These are phyloP conservation scores for Aspergillus coremiiformis DNA, from an alignment of 495 filamentous ascomycete species.

Conservation along the genomic window DNA sequence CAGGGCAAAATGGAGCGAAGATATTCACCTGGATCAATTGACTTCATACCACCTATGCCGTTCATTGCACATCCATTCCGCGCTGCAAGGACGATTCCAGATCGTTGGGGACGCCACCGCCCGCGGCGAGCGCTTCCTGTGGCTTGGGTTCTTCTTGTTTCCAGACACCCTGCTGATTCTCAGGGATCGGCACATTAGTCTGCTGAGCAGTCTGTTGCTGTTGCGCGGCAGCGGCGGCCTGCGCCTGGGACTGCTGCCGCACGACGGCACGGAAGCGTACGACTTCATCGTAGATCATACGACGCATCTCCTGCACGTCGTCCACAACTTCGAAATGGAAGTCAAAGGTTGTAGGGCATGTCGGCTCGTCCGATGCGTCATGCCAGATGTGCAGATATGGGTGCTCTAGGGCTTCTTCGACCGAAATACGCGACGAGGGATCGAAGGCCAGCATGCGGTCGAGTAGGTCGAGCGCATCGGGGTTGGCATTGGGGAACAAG, in stretches of 20 bases:
- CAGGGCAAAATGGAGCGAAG: constrained; percentile 1
- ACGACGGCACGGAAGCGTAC: constrained; percentile 69
- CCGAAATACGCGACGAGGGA: constrained; percentile 80
- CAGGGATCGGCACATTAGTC: constrained; percentile 66
- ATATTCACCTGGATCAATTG: constrained; percentile 1
- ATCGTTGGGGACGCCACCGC: constrained; percentile 45
- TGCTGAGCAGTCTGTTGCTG: constrained; percentile 37
- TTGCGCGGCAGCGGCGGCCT: constrained; percentile 23
- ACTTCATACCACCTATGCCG: neutral
- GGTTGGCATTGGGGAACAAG: constrained; percentile 92
- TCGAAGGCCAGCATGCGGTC: constrained; percentile 98
- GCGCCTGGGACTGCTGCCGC: constrained; percentile 54
- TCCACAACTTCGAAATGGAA: constrained; percentile 97
- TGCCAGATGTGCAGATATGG: constrained; percentile 97
- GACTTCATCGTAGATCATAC: constrained; percentile 95
- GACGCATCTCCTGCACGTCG: constrained; percentile 85
- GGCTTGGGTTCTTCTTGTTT: constrained; percentile 79
- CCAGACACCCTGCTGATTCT: constrained; percentile 60
- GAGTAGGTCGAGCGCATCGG: constrained; percentile 88
- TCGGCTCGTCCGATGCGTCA: constrained; percentile 90
- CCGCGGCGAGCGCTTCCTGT: constrained; percentile 59
- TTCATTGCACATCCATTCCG: constrained; percentile 57
- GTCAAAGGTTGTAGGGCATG: constrained; percentile 88
- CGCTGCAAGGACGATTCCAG: constrained; percentile 83
- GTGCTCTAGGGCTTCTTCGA: constrained; percentile 91